Conservation (phyloP, 2,329 filamentous ascomycete genomes). For the Penicillium sp. region DNA sequence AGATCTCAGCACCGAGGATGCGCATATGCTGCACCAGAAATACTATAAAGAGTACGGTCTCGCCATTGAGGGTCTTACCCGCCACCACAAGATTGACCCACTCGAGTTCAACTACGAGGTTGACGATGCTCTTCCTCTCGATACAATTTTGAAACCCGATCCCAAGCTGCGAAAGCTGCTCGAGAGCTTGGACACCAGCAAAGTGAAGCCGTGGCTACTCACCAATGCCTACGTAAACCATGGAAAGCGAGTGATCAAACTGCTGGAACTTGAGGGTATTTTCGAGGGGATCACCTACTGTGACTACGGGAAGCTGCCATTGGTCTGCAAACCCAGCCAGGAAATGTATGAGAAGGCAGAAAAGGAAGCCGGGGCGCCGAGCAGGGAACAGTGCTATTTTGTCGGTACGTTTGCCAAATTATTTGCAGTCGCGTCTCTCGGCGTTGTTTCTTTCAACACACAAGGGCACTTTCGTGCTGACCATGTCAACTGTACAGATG, state of each 20-base stretch:
- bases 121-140: constrained; percentile 88
- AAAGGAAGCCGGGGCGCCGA: constrained; percentile 70
- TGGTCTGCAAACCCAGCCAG: constrained; percentile 82
- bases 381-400: constrained; percentile 77
- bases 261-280: constrained; percentile 79
- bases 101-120: constrained; percentile 93
- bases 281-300: constrained; percentile 97
- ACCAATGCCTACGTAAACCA: constrained; percentile 96
- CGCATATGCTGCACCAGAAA: constrained; percentile 78
- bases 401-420: constrained; percentile 63
- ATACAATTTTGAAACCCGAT: constrained; percentile 77
- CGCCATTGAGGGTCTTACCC: constrained; percentile 91
- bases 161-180: constrained; percentile 71
- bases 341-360: constrained; percentile 89
- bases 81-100: constrained; percentile 92
- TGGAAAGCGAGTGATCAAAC: constrained; percentile 72
- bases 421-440: not conserved
- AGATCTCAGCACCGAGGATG: constrained; percentile 70
- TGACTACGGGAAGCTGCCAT: constrained; percentile 70
- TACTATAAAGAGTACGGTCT: constrained; percentile 97
- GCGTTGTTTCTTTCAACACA: not conserved
- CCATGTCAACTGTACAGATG: constrained; percentile 54
- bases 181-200: constrained; percentile 74
- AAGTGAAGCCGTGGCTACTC: constrained; percentile 88
- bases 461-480: constrained; percentile 12